These are phyloP conservation scores for Ocimum tenuiflorum DNA, from an alignment of 257 asterid genomes.

Conservation along the genomic window DNA sequence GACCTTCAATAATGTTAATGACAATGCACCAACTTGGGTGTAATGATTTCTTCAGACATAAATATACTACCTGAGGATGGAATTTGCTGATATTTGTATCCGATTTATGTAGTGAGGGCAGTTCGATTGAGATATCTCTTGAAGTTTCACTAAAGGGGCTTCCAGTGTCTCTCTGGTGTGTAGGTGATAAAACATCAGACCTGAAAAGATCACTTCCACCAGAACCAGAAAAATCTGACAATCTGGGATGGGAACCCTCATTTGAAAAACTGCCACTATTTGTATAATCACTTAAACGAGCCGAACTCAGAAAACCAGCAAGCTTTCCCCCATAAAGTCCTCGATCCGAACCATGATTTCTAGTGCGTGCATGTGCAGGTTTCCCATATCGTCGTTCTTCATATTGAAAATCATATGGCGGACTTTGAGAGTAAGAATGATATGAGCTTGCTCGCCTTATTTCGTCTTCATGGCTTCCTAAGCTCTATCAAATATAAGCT, in stretches of 20 bases:
- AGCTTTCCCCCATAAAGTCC: slow-evolving; percentile 75
- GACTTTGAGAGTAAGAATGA: slow-evolving; percentile 96
- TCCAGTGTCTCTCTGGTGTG: slow-evolving; percentile 43
- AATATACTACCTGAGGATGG: slow-evolving; percentile 56
- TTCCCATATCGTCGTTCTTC: slow-evolving; percentile 89
- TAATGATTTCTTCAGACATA: neutral
- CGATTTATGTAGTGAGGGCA: slow-evolving; percentile 16
- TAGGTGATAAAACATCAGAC: slow-evolving; percentile 47
- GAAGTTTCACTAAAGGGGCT: slow-evolving; percentile 62
- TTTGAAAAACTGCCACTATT: slow-evolving; percentile 47
- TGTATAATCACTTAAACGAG: slow-evolving; percentile 44
- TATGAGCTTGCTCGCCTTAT: slow-evolving; percentile 91
- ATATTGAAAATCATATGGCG: slow-evolving; percentile 95
- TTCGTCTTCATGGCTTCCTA: slow-evolving; percentile 63
- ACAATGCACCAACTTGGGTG: no score
- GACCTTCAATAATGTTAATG: no score
- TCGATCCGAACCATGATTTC: slow-evolving; percentile 84
- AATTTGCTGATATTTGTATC: slow-evolving; percentile 24
- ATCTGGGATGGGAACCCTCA: slow-evolving; percentile 56
- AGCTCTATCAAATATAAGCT: slow-evolving; percentile 41
- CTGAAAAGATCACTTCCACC: slow-evolving; percentile 56
- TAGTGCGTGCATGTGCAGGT: slow-evolving; percentile 53
- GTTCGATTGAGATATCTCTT: slow-evolving; percentile 42
- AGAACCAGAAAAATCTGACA: slow-evolving; percentile 52
- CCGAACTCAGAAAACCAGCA: slow-evolving; percentile 73